Evolutionary conservation across 805 yeast species (phyloP).

Genomic region (Cyberlindnera mississippiensis): DNA sequence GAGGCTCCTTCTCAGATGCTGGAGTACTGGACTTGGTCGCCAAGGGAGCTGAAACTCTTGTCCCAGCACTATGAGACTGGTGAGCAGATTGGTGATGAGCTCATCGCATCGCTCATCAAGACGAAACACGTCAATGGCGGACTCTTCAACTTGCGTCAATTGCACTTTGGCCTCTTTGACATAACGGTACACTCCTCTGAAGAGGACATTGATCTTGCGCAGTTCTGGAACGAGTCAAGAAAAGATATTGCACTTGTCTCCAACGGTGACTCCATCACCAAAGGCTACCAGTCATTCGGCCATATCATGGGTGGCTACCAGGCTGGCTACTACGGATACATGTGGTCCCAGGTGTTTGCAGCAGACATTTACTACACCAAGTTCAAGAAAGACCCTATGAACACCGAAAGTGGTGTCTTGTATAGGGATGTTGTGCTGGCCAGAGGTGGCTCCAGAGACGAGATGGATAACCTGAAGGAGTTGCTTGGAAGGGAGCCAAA

Average conservation of each 20-base stretch:
- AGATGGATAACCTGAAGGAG: slow-evolving; percentile 57
- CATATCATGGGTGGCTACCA: slow-evolving; percentile 80
- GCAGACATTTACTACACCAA: slow-evolving; percentile 73
- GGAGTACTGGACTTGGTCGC: slow-evolving; percentile 86
- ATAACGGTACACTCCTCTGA: slow-evolving; percentile 59
- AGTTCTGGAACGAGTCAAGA: slow-evolving; percentile 63
- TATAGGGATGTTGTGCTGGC: slow-evolving; percentile 68
- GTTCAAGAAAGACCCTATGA: slow-evolving; percentile 67
- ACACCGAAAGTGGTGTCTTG: slow-evolving; percentile 52
- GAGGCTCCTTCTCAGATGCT: slow-evolving; percentile 90
- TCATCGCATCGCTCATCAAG: slow-evolving; percentile 53
- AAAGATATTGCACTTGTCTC: slow-evolving; percentile 57
- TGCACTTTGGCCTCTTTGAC: slow-evolving; percentile 77
- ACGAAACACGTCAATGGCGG: slow-evolving; percentile 80
- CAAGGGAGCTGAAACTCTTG: slow-evolving; percentile 49
- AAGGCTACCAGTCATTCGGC: slow-evolving; percentile 73
- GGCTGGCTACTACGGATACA: slow-evolving; percentile 81
- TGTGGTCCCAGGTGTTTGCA: slow-evolving; percentile 85
- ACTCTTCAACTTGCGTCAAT: slow-evolving; percentile 64
- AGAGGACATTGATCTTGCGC: slow-evolving; percentile 42
- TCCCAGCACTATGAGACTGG: slow-evolving; percentile 64
- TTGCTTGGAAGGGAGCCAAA: slow-evolving; percentile 75
- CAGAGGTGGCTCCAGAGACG: slow-evolving; percentile 73
- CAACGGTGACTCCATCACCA: slow-evolving; percentile 51
- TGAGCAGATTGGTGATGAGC: slow-evolving; percentile 50